phyloP scores from a whole-genome alignment of 2,329 filamentous ascomycete genomes.

The Colletotrichum sojae region DNA sequence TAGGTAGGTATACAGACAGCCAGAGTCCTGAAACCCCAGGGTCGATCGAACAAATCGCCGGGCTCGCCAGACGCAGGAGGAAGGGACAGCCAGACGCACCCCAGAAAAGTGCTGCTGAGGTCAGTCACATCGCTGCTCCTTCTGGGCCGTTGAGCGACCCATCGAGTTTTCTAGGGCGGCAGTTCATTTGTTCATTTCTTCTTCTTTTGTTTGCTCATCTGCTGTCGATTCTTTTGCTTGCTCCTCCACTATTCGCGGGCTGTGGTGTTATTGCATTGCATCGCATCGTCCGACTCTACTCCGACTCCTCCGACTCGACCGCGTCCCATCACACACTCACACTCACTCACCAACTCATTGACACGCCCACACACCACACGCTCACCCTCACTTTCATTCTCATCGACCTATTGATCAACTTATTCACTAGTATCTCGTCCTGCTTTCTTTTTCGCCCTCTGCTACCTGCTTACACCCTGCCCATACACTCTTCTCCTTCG shows the following conservation, averaged over 20 bases:
- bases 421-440: background rate
- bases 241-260: no score
- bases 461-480: background rate
- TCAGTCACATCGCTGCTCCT: slow-evolving; percentile 30
- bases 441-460: background rate
- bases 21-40: slow-evolving; percentile 12
- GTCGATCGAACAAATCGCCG: slow-evolving; percentile 31
- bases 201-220: slow-evolving; percentile 9
- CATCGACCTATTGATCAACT: background rate
- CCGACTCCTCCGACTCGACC: background rate
- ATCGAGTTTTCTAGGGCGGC: slow-evolving; percentile 21
- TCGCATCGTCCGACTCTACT: slow-evolving; percentile 16
- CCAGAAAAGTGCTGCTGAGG: slow-evolving; percentile 29
- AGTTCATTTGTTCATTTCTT: slow-evolving; percentile 23
- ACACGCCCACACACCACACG: background rate
- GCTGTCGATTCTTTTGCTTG: no score
- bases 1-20: no score
- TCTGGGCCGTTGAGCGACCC: slow-evolving; percentile 14
- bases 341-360: slow-evolving; percentile 4
- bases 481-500: background rate
- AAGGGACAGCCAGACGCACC: slow-evolving; percentile 33
- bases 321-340: slow-evolving; percentile 5
- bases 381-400: background rate
- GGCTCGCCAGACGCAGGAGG: slow-evolving; percentile 21
- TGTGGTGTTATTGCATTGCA: background rate